These are phyloP conservation scores for Lecanicillium sp. DNA, from an alignment of 2,329 filamentous ascomycete species.

Conservation along the genomic window DNA sequence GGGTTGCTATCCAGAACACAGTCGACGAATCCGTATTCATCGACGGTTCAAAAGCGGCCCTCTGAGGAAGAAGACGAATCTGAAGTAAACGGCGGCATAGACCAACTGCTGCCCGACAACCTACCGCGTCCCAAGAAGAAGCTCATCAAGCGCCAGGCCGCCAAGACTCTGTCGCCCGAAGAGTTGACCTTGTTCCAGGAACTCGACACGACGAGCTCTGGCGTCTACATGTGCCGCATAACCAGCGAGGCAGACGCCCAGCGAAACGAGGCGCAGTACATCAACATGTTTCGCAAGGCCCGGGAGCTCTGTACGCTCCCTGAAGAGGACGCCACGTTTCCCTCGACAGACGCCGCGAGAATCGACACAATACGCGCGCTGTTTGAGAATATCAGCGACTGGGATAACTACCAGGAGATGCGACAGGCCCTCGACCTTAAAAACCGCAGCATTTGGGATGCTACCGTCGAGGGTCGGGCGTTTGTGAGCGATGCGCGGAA, in stretches of 20 bases:
- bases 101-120: too few species aligned
- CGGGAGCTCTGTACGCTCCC: background rate
- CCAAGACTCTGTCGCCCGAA: background rate
- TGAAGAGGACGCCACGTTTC: background rate
- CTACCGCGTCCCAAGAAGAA: background rate
- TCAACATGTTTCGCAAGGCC: background rate
- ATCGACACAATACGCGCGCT: background rate
- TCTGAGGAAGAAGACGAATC: too few species aligned
- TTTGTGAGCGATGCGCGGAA: too few species aligned
- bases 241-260: background rate
- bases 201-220: background rate
- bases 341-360: background rate
- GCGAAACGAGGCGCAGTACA: background rate
- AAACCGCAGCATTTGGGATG: conserved; percentile 1
- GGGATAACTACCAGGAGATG: conserved; percentile 5
- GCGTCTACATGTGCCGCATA: conserved; percentile 1
- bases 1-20: too few species aligned
- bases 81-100: too few species aligned
- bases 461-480: too few species aligned
- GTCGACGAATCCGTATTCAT: too few species aligned
- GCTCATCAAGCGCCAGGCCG: conserved; percentile 1
- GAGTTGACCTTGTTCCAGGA: background rate
- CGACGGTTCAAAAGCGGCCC: too few species aligned
- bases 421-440: conserved; percentile 1
- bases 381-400: conserved; percentile 5